Evolutionary conservation across 2,329 filamentous ascomycete species (phyloP), one percentile per base, ranked within the genome.

Genomic region (Fusarium floridanum): DNA sequence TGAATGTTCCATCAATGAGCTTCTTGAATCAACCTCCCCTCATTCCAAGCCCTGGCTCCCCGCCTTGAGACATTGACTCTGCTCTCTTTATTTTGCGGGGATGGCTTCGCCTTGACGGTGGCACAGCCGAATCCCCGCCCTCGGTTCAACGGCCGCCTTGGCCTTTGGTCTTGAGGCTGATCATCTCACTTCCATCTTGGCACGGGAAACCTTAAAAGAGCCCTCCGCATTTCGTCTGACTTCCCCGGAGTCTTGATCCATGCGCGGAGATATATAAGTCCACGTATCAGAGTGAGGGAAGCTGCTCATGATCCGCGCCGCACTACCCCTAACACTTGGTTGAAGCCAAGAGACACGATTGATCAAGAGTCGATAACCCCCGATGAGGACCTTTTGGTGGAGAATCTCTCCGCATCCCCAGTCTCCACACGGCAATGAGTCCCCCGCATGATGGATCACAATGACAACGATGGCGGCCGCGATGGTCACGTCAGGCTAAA

Each of bases 1-100:
- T 65, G 48, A 61, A 48, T 72, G 34, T 70, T 71, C 78, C 76
- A 76, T 79, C 76, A 80, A 79, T 80, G 65, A 74, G 66, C 76
- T 53, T 50, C 53, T 57, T 63, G 45, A 53, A 48, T 22, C 27
- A 57, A 65, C 43, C 67, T 76, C 68, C 74, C 71, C 68, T 76
- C 67, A 72, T 67, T 70, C 32, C 37, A 65, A 61, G 37, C 56
- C 64, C 61, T 53, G 60, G 34, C 62, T 64, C 66, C 68, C 64
- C 69, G 59, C 72, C 56, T 70, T 66, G 34, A 45, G 56, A 41
- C 36, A 41, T n/a, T 64, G 34, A 55, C 66, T 65, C 39, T 63
- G 65, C 45, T 39, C 17, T 41, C 41, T 66, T 41, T 55, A 29
- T 9, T 61, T 69, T 76, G 64, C 68, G 72, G 76, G 70, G 74